A percentile compares a stretch with the other conserved stretches of the same genome.
Evolutionary conservation across 306 rosid genomes (phyloP).

Genomic region (Cajanus cajan): DNA sequence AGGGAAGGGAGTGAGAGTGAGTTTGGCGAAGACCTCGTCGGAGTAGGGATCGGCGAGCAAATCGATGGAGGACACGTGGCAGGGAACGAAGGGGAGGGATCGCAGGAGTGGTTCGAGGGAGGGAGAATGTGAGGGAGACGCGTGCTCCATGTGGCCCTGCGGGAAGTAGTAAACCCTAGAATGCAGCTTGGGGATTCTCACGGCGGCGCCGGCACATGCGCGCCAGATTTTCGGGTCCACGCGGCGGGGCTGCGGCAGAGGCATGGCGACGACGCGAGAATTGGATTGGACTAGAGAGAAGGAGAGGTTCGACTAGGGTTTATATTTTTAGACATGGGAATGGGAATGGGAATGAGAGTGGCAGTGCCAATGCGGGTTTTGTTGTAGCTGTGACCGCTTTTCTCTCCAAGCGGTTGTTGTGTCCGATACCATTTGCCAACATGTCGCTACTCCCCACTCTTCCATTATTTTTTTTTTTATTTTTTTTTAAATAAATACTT

Average conservation of each 20-base stretch:
- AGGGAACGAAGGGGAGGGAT: slow-evolving; percentile 42
- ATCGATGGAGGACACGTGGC: slow-evolving; percentile 37
- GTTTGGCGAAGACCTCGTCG: slow-evolving; percentile 67
- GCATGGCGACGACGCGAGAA: background rate
- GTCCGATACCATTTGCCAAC: background rate
- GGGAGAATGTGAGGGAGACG: slow-evolving; percentile 38
- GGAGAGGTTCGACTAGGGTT: background rate
- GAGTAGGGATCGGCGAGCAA: slow-evolving; percentile 55
- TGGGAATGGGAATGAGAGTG: background rate
- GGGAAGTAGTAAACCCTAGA: slow-evolving; percentile 88
- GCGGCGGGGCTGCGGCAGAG: slow-evolving; percentile 22
- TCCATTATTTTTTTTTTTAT: too few species aligned
- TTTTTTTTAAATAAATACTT: too few species aligned
- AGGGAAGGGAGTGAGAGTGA: slow-evolving; percentile 45
- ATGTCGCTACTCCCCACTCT: too few species aligned
- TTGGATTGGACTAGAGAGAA: background rate
- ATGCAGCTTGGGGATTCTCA: slow-evolving; percentile 44
- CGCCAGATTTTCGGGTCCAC: slow-evolving; percentile 63
- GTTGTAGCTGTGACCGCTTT: background rate
- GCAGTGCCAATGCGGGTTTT: background rate
- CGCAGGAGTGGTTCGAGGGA: slow-evolving; percentile 30
- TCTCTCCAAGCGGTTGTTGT: background rate
- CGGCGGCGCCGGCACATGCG: slow-evolving; percentile 62
- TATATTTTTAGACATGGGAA: background rate
- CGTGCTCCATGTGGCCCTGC: slow-evolving; percentile 71